These are phyloP conservation scores for Acacia pycnantha DNA, from an alignment of 331 rosid genomes.

Conservation along the genomic window DNA sequence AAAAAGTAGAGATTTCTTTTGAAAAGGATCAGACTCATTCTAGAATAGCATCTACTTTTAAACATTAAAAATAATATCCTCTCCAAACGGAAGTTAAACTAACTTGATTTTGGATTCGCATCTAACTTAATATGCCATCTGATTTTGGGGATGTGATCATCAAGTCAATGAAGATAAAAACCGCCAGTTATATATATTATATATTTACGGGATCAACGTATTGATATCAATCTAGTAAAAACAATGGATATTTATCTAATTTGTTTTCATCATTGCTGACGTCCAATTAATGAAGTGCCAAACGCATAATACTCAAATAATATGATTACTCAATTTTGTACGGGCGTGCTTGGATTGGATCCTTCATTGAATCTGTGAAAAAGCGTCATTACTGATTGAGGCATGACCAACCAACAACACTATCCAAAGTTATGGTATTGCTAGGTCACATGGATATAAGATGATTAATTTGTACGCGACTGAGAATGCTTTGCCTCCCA, in stretches of 20 bases:
- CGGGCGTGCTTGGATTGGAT: background rate
- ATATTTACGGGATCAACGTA: background rate
- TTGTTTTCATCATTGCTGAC: background rate
- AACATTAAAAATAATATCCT: background rate
- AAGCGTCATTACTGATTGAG: background rate
- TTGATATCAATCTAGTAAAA: background rate
- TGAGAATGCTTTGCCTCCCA: background rate
- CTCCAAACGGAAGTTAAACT: background rate
- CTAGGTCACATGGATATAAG: background rate
- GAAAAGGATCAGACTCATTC: background rate
- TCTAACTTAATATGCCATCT: background rate
- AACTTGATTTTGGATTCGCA: background rate
- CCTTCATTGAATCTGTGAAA: background rate
- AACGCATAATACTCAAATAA: background rate
- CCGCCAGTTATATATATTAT: background rate
- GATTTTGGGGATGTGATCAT: background rate
- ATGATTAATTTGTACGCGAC: background rate
- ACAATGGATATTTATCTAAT: background rate
- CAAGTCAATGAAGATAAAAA: background rate
- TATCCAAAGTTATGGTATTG: background rate
- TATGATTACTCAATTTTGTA: background rate
- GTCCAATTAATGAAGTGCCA: background rate
- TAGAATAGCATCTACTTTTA: background rate
- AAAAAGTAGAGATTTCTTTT: background rate
- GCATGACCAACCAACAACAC: background rate